These are phyloP conservation scores for Escovopsis sp. DNA, from an alignment of 2,329 filamentous ascomycete species.

Conservation along the genomic window DNA sequence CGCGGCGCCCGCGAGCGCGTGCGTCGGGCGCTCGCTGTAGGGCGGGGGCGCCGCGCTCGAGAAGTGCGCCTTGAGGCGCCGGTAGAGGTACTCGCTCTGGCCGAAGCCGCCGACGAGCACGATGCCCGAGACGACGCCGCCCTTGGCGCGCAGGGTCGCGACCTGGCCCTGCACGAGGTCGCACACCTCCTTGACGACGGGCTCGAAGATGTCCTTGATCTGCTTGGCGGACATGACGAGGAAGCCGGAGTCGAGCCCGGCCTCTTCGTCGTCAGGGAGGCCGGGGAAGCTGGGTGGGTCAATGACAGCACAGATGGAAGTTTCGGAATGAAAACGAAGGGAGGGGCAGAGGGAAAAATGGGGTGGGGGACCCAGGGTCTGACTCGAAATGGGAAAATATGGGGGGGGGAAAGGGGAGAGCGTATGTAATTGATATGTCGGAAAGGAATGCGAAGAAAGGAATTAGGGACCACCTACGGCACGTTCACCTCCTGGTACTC, in stretches of 20 bases:
- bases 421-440: no score
- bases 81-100: conserved; percentile 63
- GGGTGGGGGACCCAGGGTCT: neutral
- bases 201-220: conserved; percentile 60
- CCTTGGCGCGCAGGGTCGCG: conserved; percentile 43
- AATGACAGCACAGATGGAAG: neutral
- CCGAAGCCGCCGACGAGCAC: conserved; percentile 72
- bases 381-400: no score
- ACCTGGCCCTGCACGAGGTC: conserved; percentile 55
- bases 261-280: conserved; percentile 59
- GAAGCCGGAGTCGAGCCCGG: conserved; percentile 61
- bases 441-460: no score
- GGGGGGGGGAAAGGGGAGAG: no score
- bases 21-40: conserved; percentile 56
- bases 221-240: conserved; percentile 54
- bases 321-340: neutral
- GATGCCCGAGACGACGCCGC: conserved; percentile 54
- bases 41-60: conserved; percentile 40
- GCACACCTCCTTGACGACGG: conserved; percentile 55
- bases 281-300: conserved; percentile 45
- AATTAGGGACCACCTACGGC: conserved; percentile 34
- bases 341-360: neutral
- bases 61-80: conserved; percentile 54
- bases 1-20: conserved; percentile 29
- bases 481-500: conserved; percentile 65